Conservation (phyloP, 805 yeast species). For the Sugiyamaella smithiae region DNA sequence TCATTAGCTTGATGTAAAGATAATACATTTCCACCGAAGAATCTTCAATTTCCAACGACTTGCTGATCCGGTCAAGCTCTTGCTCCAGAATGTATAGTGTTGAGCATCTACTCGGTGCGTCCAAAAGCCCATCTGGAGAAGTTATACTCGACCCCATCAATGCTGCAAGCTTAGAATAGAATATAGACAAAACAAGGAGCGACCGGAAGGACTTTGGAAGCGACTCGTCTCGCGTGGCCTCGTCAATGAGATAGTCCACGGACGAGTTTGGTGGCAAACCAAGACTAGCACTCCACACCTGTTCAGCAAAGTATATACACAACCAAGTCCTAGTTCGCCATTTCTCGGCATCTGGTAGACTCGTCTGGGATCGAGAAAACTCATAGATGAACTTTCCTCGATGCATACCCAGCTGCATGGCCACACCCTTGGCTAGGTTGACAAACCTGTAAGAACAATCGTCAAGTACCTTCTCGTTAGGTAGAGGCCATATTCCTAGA, state of each 20-base stretch:
- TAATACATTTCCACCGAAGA: slow-evolving; percentile 72
- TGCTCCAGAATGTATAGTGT: slow-evolving; percentile 72
- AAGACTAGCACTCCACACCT: slow-evolving; percentile 82
- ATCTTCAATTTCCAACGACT: slow-evolving; percentile 61
- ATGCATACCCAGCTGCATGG: slow-evolving; percentile 85
- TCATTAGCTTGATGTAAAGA: slow-evolving; percentile 72
- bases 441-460: slow-evolving; percentile 88
- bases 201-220: slow-evolving; percentile 72
- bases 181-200: slow-evolving; percentile 68
- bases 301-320: slow-evolving; percentile 82
- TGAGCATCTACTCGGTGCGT: slow-evolving; percentile 77
- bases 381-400: slow-evolving; percentile 89
- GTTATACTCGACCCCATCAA: slow-evolving; percentile 85
- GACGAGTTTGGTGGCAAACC: slow-evolving; percentile 87
- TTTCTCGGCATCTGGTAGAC: slow-evolving; percentile 83
- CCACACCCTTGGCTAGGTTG: slow-evolving; percentile 79
- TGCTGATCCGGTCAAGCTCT: slow-evolving; percentile 70
- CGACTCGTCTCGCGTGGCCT: slow-evolving; percentile 61
- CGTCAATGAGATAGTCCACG: slow-evolving; percentile 77
- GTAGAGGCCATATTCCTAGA: slow-evolving; percentile 88
- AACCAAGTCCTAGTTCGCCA: slow-evolving; percentile 96
- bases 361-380: slow-evolving; percentile 84
- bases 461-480: slow-evolving; percentile 87
- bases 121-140: slow-evolving; percentile 85
- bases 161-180: slow-evolving; percentile 77